These are phyloP conservation scores for Dendrocalamus latiflorus DNA, from an alignment of 202 grass and related monocot species.

Conservation along the genomic window DNA sequence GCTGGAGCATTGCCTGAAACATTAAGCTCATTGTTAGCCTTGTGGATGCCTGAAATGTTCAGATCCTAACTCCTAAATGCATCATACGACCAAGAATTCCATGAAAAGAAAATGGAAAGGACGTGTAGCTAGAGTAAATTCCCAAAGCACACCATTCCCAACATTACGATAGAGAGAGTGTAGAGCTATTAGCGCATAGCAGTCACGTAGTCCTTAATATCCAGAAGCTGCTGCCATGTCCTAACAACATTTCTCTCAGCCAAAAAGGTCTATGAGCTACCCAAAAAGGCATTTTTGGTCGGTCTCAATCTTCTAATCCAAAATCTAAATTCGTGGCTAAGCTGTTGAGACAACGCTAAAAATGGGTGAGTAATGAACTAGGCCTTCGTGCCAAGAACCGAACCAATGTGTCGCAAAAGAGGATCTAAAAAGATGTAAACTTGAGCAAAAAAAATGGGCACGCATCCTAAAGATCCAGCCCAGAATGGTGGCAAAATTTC, in stretches of 20 bases:
- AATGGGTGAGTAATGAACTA: neutral
- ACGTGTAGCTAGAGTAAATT: neutral
- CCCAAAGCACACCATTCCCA: neutral
- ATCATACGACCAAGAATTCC: neutral
- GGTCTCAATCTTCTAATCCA: neutral
- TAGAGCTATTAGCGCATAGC: neutral
- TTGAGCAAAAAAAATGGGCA: neutral
- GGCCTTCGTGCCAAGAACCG: neutral
- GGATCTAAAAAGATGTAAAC: too few relatives aligned
- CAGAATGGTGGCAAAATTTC: neutral
- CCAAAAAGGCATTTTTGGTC: neutral
- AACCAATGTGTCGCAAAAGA: neutral
- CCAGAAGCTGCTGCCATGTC: neutral
- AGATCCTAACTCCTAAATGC: neutral
- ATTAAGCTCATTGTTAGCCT: neutral
- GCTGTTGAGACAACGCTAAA: neutral
- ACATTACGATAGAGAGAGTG: neutral
- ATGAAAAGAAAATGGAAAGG: neutral
- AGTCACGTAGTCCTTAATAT: neutral
- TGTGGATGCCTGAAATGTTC: neutral
- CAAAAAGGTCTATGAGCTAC: neutral
- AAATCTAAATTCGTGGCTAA: neutral
- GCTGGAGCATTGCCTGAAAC: constrained; percentile 64
- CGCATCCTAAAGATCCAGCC: neutral
- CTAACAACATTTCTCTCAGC: neutral